A percentile compares a stretch with the other conserved stretches of the same genome.
Conservation (phyloP, 139 green algal species). For the Microglena sp. region DNA sequence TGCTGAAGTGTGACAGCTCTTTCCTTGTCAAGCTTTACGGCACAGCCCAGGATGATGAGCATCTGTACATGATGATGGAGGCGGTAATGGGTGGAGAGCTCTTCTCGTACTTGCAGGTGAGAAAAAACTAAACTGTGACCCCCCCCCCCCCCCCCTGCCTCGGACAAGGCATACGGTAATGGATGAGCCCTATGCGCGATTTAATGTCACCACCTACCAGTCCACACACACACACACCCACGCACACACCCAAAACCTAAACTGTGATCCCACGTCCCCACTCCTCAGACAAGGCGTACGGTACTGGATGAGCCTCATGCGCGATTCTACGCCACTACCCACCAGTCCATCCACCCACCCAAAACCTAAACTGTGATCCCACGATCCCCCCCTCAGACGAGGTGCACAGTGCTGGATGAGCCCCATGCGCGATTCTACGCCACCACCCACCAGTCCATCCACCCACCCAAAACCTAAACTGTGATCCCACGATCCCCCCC, state of each 20-base stretch:
- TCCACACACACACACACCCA: not conserved
- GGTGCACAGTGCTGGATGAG: slow-evolving; percentile 54
- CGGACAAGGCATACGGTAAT: slow-evolving; percentile 34
- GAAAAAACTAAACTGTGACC: not conserved
- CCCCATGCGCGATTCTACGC: slow-evolving; percentile 76
- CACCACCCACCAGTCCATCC: too few relatives aligned
- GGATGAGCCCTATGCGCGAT: slow-evolving; percentile 65
- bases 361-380: too few relatives aligned
- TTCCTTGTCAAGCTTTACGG: slow-evolving; percentile 78
- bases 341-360: too few relatives aligned
- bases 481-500: too few relatives aligned
- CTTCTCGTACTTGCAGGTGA: slow-evolving; percentile 79
- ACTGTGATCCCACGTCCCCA: too few relatives aligned
- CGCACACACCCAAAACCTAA: not conserved
- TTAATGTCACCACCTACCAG: slow-evolving; percentile 69
- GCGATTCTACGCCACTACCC: too few relatives aligned
- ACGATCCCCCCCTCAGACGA: slow-evolving; percentile 27
- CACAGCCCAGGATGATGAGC: slow-evolving; percentile 51
- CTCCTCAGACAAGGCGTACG: too few relatives aligned
- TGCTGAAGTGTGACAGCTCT: slow-evolving; percentile 61
- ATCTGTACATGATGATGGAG: slow-evolving; percentile 86
- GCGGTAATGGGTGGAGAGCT: slow-evolving; percentile 85
- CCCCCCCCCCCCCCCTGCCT: not conserved
- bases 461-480: too few relatives aligned
- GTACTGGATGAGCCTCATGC: too few relatives aligned